Percentiles rank a stretch among this genome's conserved stretches.
These are phyloP conservation scores for Houttuynia cordata DNA, from an alignment of 164 flowering plant species.

Conservation along the genomic window DNA sequence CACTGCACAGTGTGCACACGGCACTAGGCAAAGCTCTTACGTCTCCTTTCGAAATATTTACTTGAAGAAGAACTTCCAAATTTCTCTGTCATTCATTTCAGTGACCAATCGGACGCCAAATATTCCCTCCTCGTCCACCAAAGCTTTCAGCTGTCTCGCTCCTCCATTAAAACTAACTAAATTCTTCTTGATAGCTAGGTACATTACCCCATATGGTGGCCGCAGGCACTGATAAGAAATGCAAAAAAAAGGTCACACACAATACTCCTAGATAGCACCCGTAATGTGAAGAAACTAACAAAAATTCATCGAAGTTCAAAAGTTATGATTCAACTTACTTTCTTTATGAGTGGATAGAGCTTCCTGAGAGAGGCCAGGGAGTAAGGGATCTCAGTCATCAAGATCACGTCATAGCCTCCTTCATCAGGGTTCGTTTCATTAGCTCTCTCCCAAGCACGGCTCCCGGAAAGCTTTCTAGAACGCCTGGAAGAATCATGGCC, in stretches of 20 bases:
- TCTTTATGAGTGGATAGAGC: conserved; percentile 60
- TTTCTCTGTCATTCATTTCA: conserved; percentile 59
- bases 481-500: conserved; percentile 60
- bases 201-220: conserved; percentile 90
- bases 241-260: background rate
- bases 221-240: conserved; percentile 46
- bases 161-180: conserved; percentile 55
- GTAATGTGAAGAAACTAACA: background rate
- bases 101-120: conserved; percentile 65
- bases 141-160: conserved; percentile 41
- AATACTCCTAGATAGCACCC: background rate
- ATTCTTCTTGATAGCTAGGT: conserved; percentile 59
- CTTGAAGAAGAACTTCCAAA: conserved; percentile 81
- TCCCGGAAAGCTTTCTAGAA: conserved; percentile 82
- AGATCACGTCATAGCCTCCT: conserved; percentile 80
- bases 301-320: background rate
- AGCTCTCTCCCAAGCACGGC: conserved; percentile 90
- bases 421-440: conserved; percentile 55
- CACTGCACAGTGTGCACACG: no score
- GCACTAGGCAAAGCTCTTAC: background rate
- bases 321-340: conserved; percentile 32
- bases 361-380: conserved; percentile 61
- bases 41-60: conserved; percentile 8
- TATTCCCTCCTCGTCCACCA: conserved; percentile 73
- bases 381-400: conserved; percentile 75